phyloP scores from a whole-genome alignment of 768 basidiomycete species.

The Rhizopogon sp. region DNA sequence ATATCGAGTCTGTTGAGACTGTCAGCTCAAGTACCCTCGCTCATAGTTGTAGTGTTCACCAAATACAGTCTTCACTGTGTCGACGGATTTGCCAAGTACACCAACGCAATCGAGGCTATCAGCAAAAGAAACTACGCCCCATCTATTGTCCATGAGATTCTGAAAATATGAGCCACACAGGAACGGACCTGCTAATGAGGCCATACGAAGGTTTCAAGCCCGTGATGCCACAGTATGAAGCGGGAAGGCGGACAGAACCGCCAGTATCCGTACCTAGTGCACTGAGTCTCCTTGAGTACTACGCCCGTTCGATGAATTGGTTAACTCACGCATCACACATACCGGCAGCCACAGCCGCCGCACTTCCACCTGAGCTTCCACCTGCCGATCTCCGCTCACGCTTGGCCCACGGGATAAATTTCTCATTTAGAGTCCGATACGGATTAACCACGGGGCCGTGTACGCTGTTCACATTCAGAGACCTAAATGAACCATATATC shows the following conservation, averaged over 20 bases:
- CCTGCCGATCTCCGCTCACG: slow-evolving; percentile 65
- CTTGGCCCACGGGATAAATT: slow-evolving; percentile 16
- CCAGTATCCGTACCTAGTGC: slow-evolving; percentile 95
- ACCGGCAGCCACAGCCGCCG: slow-evolving; percentile 84
- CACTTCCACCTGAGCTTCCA: slow-evolving; percentile 93
- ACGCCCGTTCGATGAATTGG: not conserved
- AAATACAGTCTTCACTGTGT: slow-evolving; percentile 50
- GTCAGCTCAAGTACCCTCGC: not conserved
- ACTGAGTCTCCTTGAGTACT: slow-evolving; percentile 34
- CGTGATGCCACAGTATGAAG: slow-evolving; percentile 88
- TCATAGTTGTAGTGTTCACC: slow-evolving; percentile 38
- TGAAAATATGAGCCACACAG: not conserved
- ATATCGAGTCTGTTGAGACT: slow-evolving; percentile 24
- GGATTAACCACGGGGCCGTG: slow-evolving; percentile 85
- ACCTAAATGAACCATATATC: slow-evolving; percentile 38
- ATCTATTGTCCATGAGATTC: slow-evolving; percentile 38
- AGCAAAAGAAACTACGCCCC: slow-evolving; percentile 90
- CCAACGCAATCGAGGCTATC: slow-evolving; percentile 96
- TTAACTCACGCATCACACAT: slow-evolving; percentile 76
- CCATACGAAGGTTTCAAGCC: slow-evolving; percentile 97
- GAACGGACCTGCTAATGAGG: slow-evolving; percentile 68
- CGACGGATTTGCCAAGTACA: slow-evolving; percentile 56
- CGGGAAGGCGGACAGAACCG: slow-evolving; percentile 89
- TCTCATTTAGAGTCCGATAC: slow-evolving; percentile 26
- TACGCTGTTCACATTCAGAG: slow-evolving; percentile 66